Conservation (phyloP, 495 filamentous ascomycete species). For the Choiromyces venosus region DNA sequence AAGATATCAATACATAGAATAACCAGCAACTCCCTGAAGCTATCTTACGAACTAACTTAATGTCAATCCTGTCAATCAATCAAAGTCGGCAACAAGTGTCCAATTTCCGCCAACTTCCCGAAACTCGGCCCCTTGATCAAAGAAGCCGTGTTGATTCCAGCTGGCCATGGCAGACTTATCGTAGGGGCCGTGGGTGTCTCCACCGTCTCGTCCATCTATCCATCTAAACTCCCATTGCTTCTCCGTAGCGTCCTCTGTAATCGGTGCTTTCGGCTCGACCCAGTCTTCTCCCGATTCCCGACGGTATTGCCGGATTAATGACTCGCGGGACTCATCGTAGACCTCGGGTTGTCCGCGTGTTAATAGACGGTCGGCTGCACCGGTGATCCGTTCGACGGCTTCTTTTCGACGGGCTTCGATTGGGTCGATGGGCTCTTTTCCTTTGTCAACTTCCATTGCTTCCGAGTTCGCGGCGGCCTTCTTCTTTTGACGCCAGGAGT, state of each 20-base stretch:
- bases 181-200: slow-evolving; percentile 76
- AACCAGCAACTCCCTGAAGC: background rate
- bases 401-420: slow-evolving; percentile 63
- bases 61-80: slow-evolving; percentile 4
- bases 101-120: slow-evolving; percentile 45
- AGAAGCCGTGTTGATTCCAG: slow-evolving; percentile 88
- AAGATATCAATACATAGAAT: background rate
- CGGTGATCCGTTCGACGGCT: slow-evolving; percentile 75
- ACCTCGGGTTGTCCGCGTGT: slow-evolving; percentile 75
- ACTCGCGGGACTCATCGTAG: slow-evolving; percentile 84
- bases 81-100: slow-evolving; percentile 34
- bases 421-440: slow-evolving; percentile 57
- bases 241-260: slow-evolving; percentile 27
- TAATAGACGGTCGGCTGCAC: slow-evolving; percentile 78
- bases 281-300: slow-evolving; percentile 88
- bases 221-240: slow-evolving; percentile 79
- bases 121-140: slow-evolving; percentile 90
- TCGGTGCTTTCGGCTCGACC: slow-evolving; percentile 55
- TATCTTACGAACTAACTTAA: background rate
- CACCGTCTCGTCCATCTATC: slow-evolving; percentile 81
- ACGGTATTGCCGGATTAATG: slow-evolving; percentile 71
- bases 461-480: slow-evolving; percentile 47
- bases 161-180: slow-evolving; percentile 75
- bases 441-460: slow-evolving; percentile 66
- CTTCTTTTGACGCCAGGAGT: slow-evolving; percentile 51